Evolutionary conservation across 2,329 filamentous ascomycete genomes (phyloP), one percentile per base, ranked within the genome.

Genomic region (Microcyclospora tardicrescens): DNA sequence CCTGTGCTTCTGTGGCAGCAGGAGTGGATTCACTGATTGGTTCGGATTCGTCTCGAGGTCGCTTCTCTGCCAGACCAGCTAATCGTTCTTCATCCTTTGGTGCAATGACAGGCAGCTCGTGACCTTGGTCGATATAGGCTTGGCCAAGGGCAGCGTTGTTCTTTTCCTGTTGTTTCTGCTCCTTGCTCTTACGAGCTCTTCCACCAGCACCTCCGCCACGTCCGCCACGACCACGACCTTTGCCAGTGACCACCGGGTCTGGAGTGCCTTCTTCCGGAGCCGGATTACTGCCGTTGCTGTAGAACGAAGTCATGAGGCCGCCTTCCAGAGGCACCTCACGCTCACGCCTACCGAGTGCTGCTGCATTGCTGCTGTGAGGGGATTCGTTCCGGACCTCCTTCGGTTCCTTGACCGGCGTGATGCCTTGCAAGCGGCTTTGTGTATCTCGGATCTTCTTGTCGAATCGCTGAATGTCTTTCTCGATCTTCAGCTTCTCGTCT

Each of bases 371-470:
- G 19, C 19, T 24, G 35, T 49, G 66, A 3, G 79, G 75, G 14
- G 78, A 76, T 14, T 84, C 70, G 72, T 75, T 70, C 51, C 82
- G 53, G 67, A 87, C 54, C 71, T 91, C 73, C 19, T 24, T 24
- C 19, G 19, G 19, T 32, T 32, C 30, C 75, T 93, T 73, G 37
- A 66, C 69, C 15, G 67, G 67, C 54, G 84, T 83, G 36, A 85
- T 85, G 55, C 86, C 84, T 50, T 91, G 84, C 34, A 95, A 69
- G 35, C 91, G 83, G 44, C 84, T 74, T 63, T 86, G 86, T 13
- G 87, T 95, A 47, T 87, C 84, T 58, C 84, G 82, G 8, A 85
- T 87, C 67, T 94, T 96, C 64, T 93, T 91, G 53, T 85, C 84
- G 11, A 85, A 84, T 41, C 87, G 81, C 53, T 93, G 84, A 15